phyloP scores from a whole-genome alignment of 768 basidiomycete species.

The Phylloporus sp. region DNA sequence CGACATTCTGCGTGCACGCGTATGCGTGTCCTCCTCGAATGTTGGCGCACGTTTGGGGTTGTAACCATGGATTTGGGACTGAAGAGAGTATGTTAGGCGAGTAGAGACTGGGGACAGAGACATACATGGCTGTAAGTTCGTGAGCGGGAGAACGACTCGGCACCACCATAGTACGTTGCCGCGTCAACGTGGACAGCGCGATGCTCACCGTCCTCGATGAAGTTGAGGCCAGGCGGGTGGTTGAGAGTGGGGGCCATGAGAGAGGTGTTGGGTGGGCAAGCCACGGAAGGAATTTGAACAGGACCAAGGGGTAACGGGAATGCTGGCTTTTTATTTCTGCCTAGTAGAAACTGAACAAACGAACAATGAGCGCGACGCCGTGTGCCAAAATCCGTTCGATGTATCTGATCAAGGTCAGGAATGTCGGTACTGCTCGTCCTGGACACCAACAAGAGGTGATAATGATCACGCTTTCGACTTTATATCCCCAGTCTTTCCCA shows the following conservation, averaged over 20 bases:
- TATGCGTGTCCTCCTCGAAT: conserved; percentile 76
- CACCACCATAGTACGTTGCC: conserved; percentile 77
- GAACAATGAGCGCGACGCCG: too few relatives aligned
- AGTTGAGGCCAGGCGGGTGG: conserved; percentile 62
- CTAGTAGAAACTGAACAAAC: background rate
- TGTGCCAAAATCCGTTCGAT: background rate
- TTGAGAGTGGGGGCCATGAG: conserved; percentile 62
- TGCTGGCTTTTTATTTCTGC: conserved; percentile 1
- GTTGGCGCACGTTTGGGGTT: conserved; percentile 65
- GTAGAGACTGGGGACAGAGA: conserved; percentile 1
- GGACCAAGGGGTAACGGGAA: conserved; percentile 12
- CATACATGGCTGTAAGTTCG: conserved; percentile 87
- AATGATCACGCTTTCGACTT: background rate
- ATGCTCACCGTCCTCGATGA: conserved; percentile 57
- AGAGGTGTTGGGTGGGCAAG: background rate
- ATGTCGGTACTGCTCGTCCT: background rate
- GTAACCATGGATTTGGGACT: conserved; percentile 74
- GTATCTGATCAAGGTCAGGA: background rate
- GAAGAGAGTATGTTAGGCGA: conserved; percentile 14
- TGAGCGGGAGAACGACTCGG: conserved; percentile 74
- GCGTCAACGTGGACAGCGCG: conserved; percentile 61
- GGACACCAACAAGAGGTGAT: background rate
- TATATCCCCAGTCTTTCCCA: background rate
- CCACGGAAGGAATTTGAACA: background rate
- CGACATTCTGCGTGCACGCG: conserved; percentile 74